These are phyloP conservation scores for Trypanosoma brucei DNA, from an alignment of 208 protist genomes.

Conservation along the genomic window DNA sequence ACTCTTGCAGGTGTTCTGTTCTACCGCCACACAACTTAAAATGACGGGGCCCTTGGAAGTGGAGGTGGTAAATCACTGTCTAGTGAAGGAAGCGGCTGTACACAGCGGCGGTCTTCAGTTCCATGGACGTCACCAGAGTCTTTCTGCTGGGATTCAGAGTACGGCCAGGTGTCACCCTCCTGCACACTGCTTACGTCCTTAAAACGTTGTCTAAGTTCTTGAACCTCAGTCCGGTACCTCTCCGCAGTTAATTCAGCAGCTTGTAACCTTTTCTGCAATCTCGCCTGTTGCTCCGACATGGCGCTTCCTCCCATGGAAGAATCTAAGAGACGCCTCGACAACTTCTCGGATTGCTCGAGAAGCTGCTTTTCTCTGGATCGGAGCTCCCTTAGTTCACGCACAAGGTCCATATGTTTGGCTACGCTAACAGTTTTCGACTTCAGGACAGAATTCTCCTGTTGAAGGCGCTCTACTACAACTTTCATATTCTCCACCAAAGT, in stretches of 20 bases:
- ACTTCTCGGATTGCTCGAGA: constrained; percentile 27
- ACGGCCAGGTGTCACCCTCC: neutral
- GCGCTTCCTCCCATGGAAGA: constrained; percentile 13
- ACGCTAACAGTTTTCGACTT: constrained; percentile 29
- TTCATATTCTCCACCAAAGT: constrained; percentile 74
- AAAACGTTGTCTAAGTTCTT: constrained; percentile 21
- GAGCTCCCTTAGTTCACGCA: constrained; percentile 56
- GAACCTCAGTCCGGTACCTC: constrained; percentile 53
- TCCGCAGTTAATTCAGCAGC: constrained; percentile 48
- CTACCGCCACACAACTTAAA: neutral
- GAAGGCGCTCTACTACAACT: constrained; percentile 65
- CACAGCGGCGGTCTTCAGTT: constrained; percentile 7
- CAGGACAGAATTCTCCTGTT: constrained; percentile 66
- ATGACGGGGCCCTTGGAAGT: constrained; percentile 10
- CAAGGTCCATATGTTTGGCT: constrained; percentile 41
- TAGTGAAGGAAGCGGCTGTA: constrained; percentile 10
- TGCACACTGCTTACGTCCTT: neutral
- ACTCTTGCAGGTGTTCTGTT: neutral
- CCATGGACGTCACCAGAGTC: neutral
- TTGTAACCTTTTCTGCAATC: constrained; percentile 47
- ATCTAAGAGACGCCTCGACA: constrained; percentile 9
- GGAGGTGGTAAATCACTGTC: constrained; percentile 20
- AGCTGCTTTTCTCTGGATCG: constrained; percentile 40
- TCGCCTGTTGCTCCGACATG: constrained; percentile 28
- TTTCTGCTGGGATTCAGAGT: neutral